Evolutionary conservation across 306 rosid genomes (phyloP), one percentile per base, ranked within the genome.

Genomic region (Astragalus membranaceus): DNA sequence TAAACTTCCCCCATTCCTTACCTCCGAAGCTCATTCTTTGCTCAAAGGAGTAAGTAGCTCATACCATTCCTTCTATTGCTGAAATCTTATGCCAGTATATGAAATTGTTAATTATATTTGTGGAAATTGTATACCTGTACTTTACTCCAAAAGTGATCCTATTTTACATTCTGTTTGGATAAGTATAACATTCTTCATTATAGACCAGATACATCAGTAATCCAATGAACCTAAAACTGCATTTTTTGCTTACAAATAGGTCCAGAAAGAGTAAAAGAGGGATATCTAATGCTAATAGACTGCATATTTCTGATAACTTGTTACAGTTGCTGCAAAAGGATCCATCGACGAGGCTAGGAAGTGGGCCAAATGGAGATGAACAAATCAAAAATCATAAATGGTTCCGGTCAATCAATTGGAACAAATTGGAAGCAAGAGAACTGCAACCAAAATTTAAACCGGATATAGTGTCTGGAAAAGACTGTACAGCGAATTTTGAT

Each of bases 301-400:
- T 69, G 60, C n/a, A 70, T 26, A 30, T 17, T 39, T 57, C 8
- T 86, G 54, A 65, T 47, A 47, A 15, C 67, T 42, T 43, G 47
- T 76, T 64, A 30, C 85, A 90, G 98, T 85, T 94, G 74, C 83
- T 94, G 73, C 96, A 88, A 79, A 94, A 90, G 86, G 97, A 94
- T 63, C 95, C 98, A 12, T 77, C 78, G 0, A 84, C 72, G 79
- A 84, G 98, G 82, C 69, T 94, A 55, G 98, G 96, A 35, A 85
- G 78, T 15, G 97, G 98, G 52, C 85, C 92, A n/a, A 83, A 70
- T 14, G 97, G 98, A 80, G 91, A 85, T 50, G 87, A 85, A 3
- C 84, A 90, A 65, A 82, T 94, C 50, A 94, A 83, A 84, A 73
- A 74, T 29, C 96, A 88, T 46, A 94, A 90, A 44, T 94, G 98